These are phyloP conservation scores for Argentina anserina DNA, from an alignment of 306 rosid species.

Conservation along the genomic window DNA sequence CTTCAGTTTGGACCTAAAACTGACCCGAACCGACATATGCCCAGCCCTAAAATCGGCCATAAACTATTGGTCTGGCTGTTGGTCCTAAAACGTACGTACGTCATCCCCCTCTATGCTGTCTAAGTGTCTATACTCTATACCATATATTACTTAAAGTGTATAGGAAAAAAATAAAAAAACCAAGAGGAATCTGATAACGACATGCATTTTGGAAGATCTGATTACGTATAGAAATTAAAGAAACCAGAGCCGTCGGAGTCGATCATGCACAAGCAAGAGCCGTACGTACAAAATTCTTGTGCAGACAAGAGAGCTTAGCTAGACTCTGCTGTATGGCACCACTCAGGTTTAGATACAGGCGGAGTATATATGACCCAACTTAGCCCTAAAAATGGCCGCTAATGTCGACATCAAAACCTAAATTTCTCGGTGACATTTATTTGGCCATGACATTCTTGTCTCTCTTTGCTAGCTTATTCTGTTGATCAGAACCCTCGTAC, in stretches of 20 bases:
- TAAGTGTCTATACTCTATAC: too few relatives aligned
- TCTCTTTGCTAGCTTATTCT: background rate
- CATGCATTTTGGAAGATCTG: background rate
- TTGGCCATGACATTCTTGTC: background rate
- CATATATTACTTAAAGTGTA: too few relatives aligned
- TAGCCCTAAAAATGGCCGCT: conserved; percentile 7
- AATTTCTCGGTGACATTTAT: background rate
- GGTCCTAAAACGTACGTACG: too few relatives aligned
- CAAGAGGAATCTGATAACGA: background rate
- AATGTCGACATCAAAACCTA: conserved; percentile 14
- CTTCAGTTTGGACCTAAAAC: too few relatives aligned
- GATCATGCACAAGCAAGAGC: background rate
- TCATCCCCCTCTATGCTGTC: too few relatives aligned
- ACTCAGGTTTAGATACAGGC: background rate
- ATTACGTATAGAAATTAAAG: background rate
- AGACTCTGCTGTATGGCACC: background rate
- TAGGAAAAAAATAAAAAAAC: too few relatives aligned
- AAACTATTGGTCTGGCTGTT: too few relatives aligned
- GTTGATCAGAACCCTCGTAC: background rate
- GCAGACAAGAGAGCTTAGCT: background rate
- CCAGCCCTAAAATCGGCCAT: too few relatives aligned
- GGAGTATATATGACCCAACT: background rate
- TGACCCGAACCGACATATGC: too few relatives aligned
- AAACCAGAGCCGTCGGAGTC: background rate
- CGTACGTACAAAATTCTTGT: background rate